phyloP scores from a whole-genome alignment of 176 grass and related monocot genomes.

The Pontederia crassipes region DNA sequence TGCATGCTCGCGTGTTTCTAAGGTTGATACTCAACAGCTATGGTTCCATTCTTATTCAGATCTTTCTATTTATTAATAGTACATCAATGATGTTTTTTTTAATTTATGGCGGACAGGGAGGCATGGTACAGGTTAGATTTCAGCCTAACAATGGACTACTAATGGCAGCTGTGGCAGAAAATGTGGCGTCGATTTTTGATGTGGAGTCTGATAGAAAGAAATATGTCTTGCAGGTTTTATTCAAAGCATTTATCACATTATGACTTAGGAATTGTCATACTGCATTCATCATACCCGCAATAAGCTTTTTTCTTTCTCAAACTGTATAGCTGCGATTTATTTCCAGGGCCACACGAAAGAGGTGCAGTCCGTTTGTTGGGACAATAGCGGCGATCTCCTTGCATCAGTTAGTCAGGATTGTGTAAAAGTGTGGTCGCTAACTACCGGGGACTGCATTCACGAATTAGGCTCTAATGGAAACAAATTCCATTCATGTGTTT shows the following conservation, averaged over 20 bases:
- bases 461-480: constrained; percentile 88
- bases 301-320: background rate
- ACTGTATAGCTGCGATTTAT: constrained; percentile 10
- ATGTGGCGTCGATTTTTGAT: constrained; percentile 66
- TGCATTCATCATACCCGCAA: background rate
- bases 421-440: constrained; percentile 89
- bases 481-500: constrained; percentile 95
- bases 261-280: background rate
- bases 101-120: constrained; percentile 43
- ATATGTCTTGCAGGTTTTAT: constrained; percentile 56
- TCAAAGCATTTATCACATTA: constrained; percentile 6
- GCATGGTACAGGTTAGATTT: constrained; percentile 86
- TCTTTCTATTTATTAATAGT: background rate
- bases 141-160: constrained; percentile 67
- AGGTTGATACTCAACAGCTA: constrained; percentile 33
- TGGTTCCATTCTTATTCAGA: constrained; percentile 1
- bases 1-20: constrained; percentile 28
- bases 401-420: constrained; percentile 93
- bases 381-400: constrained; percentile 65
- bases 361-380: constrained; percentile 95
- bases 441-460: constrained; percentile 75
- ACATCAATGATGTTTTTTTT: constrained; percentile 1
- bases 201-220: constrained; percentile 63
- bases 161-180: constrained; percentile 76
- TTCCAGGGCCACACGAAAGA: constrained; percentile 62